These are phyloP conservation scores for Selaginella tamariscina DNA, from an alignment of 75 land plant genomes.

Conservation along the genomic window DNA sequence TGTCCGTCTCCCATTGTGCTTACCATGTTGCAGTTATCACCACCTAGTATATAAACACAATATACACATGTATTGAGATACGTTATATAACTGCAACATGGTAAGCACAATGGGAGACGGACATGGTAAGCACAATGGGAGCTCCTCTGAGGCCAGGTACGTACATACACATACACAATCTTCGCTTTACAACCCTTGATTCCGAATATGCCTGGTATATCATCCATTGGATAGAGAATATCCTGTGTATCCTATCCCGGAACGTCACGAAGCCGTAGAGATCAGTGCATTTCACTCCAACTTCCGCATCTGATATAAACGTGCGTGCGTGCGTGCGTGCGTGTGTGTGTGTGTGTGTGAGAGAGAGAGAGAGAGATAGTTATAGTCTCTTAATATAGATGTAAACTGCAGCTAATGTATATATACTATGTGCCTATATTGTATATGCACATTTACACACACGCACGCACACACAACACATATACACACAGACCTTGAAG, in stretches of 20 bases:
- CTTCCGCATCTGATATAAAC: slow-evolving; percentile 17
- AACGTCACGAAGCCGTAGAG: slow-evolving; percentile 14
- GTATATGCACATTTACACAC: background rate
- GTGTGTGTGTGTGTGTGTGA: too few species aligned
- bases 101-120: slow-evolving; percentile 6
- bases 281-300: slow-evolving; percentile 9
- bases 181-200: slow-evolving; percentile 13
- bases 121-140: background rate
- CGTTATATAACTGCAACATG: background rate
- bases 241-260: slow-evolving; percentile 13
- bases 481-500: background rate
- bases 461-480: background rate
- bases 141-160: too few species aligned
- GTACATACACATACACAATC: background rate
- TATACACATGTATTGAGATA: too few species aligned
- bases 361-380: too few species aligned
- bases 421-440: background rate
- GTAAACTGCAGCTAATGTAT: background rate
- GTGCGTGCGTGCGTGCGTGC: background rate
- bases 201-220: slow-evolving; percentile 12
- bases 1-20: slow-evolving; percentile 6
- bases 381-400: too few species aligned
- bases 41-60: too few species aligned
- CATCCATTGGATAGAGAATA: slow-evolving; percentile 18
- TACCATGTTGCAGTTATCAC: background rate